Conservation (phyloP, 352 stramenopile genomes). For the Thalassiosira livingstoniorum region DNA sequence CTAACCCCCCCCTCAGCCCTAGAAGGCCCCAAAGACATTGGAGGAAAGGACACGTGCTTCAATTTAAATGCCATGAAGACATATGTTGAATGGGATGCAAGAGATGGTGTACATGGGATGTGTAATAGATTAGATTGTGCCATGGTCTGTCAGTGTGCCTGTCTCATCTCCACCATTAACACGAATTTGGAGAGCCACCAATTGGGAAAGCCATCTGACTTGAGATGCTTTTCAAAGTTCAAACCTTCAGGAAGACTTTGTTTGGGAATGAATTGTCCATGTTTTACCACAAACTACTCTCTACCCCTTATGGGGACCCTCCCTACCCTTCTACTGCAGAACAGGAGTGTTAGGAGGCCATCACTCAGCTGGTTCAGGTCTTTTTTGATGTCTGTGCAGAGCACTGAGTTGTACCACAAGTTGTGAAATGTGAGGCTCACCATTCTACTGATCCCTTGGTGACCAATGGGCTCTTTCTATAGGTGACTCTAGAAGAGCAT, state of each 20-base stretch:
- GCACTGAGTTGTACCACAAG: not conserved
- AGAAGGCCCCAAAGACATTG: not conserved
- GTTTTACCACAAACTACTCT: not conserved
- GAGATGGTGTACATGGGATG: not conserved
- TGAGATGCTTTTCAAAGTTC: not conserved
- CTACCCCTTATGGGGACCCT: not conserved
- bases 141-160: not conserved
- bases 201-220: not conserved
- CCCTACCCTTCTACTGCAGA: not conserved
- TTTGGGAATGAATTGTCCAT: not conserved
- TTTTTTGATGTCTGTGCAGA: not conserved
- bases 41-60: not conserved
- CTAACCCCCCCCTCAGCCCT: not conserved
- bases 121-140: not conserved
- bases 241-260: not conserved
- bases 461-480: not conserved
- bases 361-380: not conserved
- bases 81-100: not conserved
- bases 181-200: not conserved
- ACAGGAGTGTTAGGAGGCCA: not conserved
- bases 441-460: too few relatives aligned
- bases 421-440: too few relatives aligned
- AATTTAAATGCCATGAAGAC: constrained; percentile 9
- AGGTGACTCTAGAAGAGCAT: not conserved
- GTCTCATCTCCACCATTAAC: not conserved